Base-by-base conservation (phyloP, 257 asterid species). In the Lycium ferocissimum region DNA sequence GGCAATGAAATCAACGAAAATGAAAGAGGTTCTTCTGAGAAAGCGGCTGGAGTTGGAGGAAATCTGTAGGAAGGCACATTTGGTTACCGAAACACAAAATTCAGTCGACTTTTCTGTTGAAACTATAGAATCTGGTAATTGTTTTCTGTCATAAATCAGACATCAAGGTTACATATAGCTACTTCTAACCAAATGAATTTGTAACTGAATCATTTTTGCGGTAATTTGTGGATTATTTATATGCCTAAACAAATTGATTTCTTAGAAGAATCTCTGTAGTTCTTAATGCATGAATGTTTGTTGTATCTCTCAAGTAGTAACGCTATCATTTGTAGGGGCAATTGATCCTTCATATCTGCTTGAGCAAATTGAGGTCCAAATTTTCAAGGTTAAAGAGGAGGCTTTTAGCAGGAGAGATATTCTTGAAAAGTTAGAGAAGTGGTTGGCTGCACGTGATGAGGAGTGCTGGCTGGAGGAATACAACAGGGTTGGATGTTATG, bases 401-500 rank as follows among this genome's bases (percentile, higher is more conserved):
- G 94, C 95, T 79, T 87, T 86, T 73, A 90, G 93, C 86, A 90
- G 98, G 92, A 95, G 92, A 87, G 98, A 96, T 61, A 93, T 95
- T 84, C 94, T 96, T 79, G 99, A 96, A 82, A 95, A 91, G 93
- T 89, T 93, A 80, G 95, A 95, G 63, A 96, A 95, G 87, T 96
- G 99, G 98, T 75, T 94, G 87, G 89, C 88, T 58, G 98, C 99
- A 58, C 92, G 99, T 85, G 98, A 93, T 75, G 97, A 96, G 90
- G 98, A 94, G 89, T 18, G 88, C 89, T 96, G 99, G 99, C 92
- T 96, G 84, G 99, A 95, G 91, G 98, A 96, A 88, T 96, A 95
- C 92, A 95, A 88, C 81, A 92, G 97, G 98, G 98, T 95, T 76
- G 66, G 94, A 87, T 61, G 22, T 86, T 70, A 80, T 76, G 8